Evolutionary conservation across 768 basidiomycete species (phyloP).

Genomic region (Hygrophorus pudorinus): DNA sequence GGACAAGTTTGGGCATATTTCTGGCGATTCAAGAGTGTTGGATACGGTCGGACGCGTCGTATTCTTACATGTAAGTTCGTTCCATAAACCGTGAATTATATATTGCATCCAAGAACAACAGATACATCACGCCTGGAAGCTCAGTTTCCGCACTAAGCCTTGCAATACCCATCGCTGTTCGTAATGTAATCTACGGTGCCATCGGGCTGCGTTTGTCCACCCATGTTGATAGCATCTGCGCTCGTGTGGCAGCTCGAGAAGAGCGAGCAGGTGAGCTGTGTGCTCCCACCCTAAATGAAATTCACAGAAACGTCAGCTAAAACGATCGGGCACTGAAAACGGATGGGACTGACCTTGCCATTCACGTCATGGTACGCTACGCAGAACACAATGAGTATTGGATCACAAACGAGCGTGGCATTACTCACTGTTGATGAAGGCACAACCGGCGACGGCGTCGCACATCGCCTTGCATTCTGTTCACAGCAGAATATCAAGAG

Average conservation of each 20-base stretch:
- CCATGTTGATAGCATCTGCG: slow-evolving; percentile 20
- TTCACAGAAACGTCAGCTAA: not conserved
- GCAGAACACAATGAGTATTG: no score
- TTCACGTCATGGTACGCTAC: no score
- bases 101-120: no score
- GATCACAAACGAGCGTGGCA: no score
- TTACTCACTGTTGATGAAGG: slow-evolving; percentile 23
- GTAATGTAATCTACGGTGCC: slow-evolving; percentile 22
- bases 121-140: no score
- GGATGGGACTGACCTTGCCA: no score
- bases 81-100: no score
- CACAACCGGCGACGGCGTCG: slow-evolving; percentile 20
- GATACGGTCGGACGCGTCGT: no score
- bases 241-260: slow-evolving; percentile 20
- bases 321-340: not conserved
- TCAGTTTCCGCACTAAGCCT: slow-evolving; percentile 1
- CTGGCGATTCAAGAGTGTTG: no score
- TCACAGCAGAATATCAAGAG: not conserved
- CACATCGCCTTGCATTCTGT: slow-evolving; percentile 25
- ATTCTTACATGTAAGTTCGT: no score
- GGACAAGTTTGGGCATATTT: no score
- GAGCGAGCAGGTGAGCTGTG: slow-evolving; percentile 25
- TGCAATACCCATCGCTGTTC: slow-evolving; percentile 24
- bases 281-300: slow-evolving; percentile 20
- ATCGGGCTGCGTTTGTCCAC: slow-evolving; percentile 25